A percentile compares a stretch with the other conserved stretches of the same genome.
Evolutionary conservation across 116 monocot species (phyloP).

Genomic region (Cymodocea nodosa): DNA sequence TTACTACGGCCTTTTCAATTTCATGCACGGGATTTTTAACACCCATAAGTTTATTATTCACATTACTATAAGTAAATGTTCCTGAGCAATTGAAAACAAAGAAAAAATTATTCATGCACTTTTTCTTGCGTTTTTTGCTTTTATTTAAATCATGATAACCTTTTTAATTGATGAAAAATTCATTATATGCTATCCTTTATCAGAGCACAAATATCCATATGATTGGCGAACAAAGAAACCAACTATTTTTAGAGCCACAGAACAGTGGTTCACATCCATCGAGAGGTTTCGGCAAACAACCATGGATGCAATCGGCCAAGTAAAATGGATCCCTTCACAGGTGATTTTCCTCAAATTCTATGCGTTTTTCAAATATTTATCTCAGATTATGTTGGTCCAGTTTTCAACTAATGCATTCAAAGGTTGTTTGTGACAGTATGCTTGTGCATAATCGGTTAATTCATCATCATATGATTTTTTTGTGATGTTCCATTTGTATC

Average conservation of each 20-base stretch:
- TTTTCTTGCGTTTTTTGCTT: no score
- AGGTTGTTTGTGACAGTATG: no score
- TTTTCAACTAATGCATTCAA: no score
- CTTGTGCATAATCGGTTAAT: no score
- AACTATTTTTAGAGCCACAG: constrained; percentile 96
- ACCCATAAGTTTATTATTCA: background rate
- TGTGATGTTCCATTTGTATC: no score
- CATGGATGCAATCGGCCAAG: constrained; percentile 83
- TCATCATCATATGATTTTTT: no score
- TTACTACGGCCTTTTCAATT: background rate
- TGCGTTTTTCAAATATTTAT: background rate
- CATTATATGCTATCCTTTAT: constrained; percentile 1
- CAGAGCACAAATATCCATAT: constrained; percentile 98
- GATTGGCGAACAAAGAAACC: constrained; percentile 99
- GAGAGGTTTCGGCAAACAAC: constrained; percentile 84
- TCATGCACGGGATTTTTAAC: background rate
- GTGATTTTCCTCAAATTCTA: constrained; percentile 17
- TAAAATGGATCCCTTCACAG: constrained; percentile 87
- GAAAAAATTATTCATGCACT: no score
- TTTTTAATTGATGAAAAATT: no score
- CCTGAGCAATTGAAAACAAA: no score
- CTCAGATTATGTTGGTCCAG: no score
- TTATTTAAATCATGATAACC: no score
- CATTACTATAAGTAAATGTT: background rate
- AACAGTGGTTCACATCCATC: constrained; percentile 97